Conservation (phyloP, 2,329 filamentous ascomycete genomes). For the Metarhizium anisopliae region DNA sequence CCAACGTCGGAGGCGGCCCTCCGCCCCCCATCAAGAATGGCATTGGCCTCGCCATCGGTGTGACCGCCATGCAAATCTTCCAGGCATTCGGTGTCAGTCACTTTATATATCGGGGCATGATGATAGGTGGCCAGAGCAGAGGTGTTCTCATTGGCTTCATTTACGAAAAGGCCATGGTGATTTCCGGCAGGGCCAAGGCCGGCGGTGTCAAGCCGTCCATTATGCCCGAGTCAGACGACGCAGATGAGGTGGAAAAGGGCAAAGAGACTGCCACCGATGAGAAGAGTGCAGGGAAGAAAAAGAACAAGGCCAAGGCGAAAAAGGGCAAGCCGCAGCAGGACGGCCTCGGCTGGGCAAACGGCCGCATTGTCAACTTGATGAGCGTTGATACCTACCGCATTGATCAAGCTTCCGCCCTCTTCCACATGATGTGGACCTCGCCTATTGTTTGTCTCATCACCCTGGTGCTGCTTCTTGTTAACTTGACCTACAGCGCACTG, state of each 20-base stretch:
- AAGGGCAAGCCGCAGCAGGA: slow-evolving; percentile 39
- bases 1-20: slow-evolving; percentile 38
- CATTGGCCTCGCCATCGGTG: slow-evolving; percentile 73
- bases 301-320: slow-evolving; percentile 16
- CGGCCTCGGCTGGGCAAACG: slow-evolving; percentile 82
- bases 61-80: slow-evolving; percentile 75
- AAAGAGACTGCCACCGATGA: slow-evolving; percentile 22
- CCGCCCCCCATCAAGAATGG: slow-evolving; percentile 65
- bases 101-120: slow-evolving; percentile 88
- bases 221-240: slow-evolving; percentile 31
- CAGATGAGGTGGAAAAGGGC: slow-evolving; percentile 34
- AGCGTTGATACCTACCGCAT: slow-evolving; percentile 90
- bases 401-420: slow-evolving; percentile 78
- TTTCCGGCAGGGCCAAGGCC: slow-evolving; percentile 81
- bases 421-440: slow-evolving; percentile 86
- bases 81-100: slow-evolving; percentile 80
- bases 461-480: slow-evolving; percentile 71
- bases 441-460: slow-evolving; percentile 73
- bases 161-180: slow-evolving; percentile 85
- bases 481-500: slow-evolving; percentile 81
- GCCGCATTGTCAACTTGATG: slow-evolving; percentile 87
- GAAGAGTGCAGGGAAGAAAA: slow-evolving; percentile 31
- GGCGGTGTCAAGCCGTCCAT: slow-evolving; percentile 46
- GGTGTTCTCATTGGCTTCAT: slow-evolving; percentile 77
- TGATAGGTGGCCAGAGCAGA: slow-evolving; percentile 76